Percentiles rank a stretch among this genome's conserved stretches.
Conservation (phyloP, 2,329 filamentous ascomycete species). For the Cladobotryum mycophilum region DNA sequence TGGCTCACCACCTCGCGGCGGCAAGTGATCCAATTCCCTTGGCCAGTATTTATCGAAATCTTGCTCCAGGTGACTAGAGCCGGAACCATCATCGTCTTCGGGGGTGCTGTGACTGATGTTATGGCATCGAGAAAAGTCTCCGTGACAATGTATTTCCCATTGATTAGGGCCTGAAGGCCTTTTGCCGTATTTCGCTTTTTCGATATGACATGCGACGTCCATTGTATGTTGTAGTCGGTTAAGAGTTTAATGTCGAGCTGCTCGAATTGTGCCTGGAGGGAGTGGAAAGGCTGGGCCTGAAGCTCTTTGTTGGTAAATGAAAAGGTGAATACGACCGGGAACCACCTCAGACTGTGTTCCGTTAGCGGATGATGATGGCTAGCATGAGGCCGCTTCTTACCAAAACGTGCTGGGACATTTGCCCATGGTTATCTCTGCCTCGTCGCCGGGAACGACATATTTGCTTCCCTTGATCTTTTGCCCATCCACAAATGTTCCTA, state of each 20-base stretch:
- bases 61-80: conserved; percentile 57
- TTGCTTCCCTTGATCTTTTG: conserved; percentile 59
- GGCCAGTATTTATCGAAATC: conserved; percentile 82
- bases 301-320: conserved; percentile 63
- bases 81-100: conserved; percentile 41
- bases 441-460: conserved; percentile 42
- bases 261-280: conserved; percentile 62
- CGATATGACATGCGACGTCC: conserved; percentile 82
- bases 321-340: conserved; percentile 74
- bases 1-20: conserved; percentile 69
- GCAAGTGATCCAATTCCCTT: conserved; percentile 62
- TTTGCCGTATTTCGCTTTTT: conserved; percentile 87
- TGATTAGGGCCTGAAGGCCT: conserved; percentile 78
- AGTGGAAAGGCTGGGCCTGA: conserved; percentile 57
- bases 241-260: conserved; percentile 84
- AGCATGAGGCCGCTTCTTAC: conserved; percentile 30
- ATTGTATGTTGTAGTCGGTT: conserved; percentile 59
- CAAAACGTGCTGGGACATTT: conserved; percentile 58
- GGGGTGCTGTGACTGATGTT: conserved; percentile 50
- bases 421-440: conserved; percentile 64
- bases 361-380: conserved; percentile 11
- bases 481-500: conserved; percentile 74
- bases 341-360: conserved; percentile 64
- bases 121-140: conserved; percentile 69
- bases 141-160: conserved; percentile 71